Evolutionary conservation across 345 rosid genomes (phyloP).

Genomic region (Sonneratia caseolaris): DNA sequence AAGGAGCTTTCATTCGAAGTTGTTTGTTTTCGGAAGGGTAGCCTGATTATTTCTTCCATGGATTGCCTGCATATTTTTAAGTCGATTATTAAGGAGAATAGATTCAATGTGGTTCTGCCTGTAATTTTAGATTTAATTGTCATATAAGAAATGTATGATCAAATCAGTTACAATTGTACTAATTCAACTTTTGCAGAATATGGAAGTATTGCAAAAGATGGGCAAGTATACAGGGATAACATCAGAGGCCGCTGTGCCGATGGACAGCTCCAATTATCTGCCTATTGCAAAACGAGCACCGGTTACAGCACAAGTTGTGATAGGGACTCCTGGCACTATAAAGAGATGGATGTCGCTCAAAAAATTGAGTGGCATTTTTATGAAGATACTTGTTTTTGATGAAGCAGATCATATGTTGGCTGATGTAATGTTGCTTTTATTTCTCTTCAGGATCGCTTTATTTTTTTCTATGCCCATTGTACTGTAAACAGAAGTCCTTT

Average conservation of each 20-base stretch:
- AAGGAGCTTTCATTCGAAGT: no score
- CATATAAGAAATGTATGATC: no score
- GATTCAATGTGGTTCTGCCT: no score
- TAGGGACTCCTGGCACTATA: slow-evolving; percentile 94
- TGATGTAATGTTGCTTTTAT: slow-evolving; percentile 34
- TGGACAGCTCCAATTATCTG: slow-evolving; percentile 28
- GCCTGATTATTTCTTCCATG: no score
- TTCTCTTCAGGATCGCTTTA: neutral
- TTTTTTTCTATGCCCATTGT: neutral
- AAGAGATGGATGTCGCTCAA: slow-evolving; percentile 59
- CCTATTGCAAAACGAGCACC: slow-evolving; percentile 32
- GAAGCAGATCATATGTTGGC: slow-evolving; percentile 99
- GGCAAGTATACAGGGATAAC: slow-evolving; percentile 78
- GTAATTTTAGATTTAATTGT: no score
- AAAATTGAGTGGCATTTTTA: slow-evolving; percentile 38
- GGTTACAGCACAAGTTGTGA: slow-evolving; percentile 63
- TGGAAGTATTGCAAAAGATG: slow-evolving; percentile 91
- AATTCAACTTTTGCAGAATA: slow-evolving; percentile 38
- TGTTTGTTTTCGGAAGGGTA: no score
- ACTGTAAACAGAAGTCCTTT: neutral
- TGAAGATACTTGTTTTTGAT: slow-evolving; percentile 89
- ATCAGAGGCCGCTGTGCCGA: slow-evolving; percentile 67
- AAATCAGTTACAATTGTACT: no score
- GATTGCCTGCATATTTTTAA: no score
- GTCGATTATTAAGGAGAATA: no score